Base-by-base conservation (phyloP, 1,284 basidiomycete genomes). In the Microbotryomycetes sp. region DNA sequence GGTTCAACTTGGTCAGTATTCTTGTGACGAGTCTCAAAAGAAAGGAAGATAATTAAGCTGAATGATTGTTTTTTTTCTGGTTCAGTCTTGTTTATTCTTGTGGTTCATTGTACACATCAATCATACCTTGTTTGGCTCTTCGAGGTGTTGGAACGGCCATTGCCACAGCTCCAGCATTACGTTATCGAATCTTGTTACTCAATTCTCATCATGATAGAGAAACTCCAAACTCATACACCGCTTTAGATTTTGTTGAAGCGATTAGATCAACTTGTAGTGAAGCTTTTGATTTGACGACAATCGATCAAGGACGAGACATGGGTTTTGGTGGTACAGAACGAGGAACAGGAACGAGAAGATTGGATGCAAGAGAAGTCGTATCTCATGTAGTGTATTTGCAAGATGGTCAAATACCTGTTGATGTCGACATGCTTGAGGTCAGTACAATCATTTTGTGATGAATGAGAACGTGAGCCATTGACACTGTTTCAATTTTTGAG, bases 191-290 rank as follows among this genome's bases (percentile, higher is more conserved):
- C 15, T 77, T 98, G 30, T 80, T 98, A 1, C 77, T 98, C 59
- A 98, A 97, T 74, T 81, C 85, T 16, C 82, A 81, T 63, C 92
- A 92, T 69, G 94, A 98, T 74, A 82, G 94, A 61, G 94, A 98
- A 75, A 97, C 93, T 0, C 81, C 83, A 9, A 88, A 84, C 1
- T 12, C 12, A 12, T 94, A 94, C 75, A 82, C 81, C 1, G 92
- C 90, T 0, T 78, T 83, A 15, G 90, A 96, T 75, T 96, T 70
- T 54, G 62, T 70, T 14, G 19, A 32, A 1, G 64, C 67, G 7
- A 47, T 68, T 25, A 28, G 22, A 2, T 49, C 26, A 12, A 60
- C 65, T n/a, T 59, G 64, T 19, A 16, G n/a, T 29, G 22, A 31
- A 46, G 53, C 26, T 15, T 50, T 31, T 15, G 31, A 4, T 6